Evolutionary conservation across 73 alveolate genomes (phyloP), one percentile per base, ranked within the genome.

Genomic region (Durusdinium trenchii): DNA sequence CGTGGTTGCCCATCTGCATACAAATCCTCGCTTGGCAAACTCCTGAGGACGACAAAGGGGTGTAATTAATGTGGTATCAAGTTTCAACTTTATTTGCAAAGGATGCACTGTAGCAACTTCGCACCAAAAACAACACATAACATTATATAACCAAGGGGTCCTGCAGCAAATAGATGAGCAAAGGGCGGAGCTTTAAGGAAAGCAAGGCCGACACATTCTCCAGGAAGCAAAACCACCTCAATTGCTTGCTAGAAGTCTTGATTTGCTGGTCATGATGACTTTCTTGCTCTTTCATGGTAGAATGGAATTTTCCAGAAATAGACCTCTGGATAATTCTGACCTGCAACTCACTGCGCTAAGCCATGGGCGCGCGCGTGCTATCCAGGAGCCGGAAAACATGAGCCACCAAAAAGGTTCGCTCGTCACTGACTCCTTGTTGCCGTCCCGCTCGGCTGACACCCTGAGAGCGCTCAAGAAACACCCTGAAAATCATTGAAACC

Each of bases 181-280:
- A 20, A 5, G 51, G 52, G 26, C 90, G 45, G 42, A 23, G 57
- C 90, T 78, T 46, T 60, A 3, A 42, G 42, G 67, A 40, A 32
- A 78, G 62, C 64, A 78, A 10, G 28, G 64, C 60, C 64, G 90
- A 42, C 45, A 78, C 90, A 40, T 78, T 78, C 64, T 78, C 90
- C 40, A 78, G 64, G 45, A 78, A 40, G 23, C 43, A 10, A 38
- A 78, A 78, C 7, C 43, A 78, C 90, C 90, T 78, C 28, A 5
- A 28, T 45, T 23, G 5, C n/a, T n/a, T n/a, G n/a, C n/a, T n/a
- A n/a, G n/a, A n/a, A n/a, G n/a, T n/a, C n/a, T n/a, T n/a, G n/a
- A n/a, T n/a, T n/a, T 57, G 71, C 71, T 57, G 14, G 71, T n/a
- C n/a, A n/a, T n/a, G n/a, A n/a, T n/a, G n/a, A n/a, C n/a, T n/a